phyloP scores from a whole-genome alignment of 202 grass and related monocot species.

The Zoysia matrella region DNA sequence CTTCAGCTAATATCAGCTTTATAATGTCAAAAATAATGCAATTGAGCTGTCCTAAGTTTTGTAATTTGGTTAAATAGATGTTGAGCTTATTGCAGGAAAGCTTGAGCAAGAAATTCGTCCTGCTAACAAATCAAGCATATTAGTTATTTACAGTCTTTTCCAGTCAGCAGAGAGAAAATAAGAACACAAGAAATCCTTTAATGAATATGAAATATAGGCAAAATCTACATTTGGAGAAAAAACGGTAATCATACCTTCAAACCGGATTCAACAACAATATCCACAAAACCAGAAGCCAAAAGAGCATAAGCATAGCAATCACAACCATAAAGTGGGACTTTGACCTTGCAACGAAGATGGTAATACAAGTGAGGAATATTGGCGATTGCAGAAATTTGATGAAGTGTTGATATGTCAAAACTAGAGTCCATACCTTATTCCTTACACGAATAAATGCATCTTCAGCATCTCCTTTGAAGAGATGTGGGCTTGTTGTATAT shows the following conservation, averaged over 20 bases:
- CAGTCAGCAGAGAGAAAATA: not conserved
- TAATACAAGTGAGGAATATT: constrained; percentile 11
- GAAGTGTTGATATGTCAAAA: not conserved
- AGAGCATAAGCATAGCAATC: constrained; percentile 99
- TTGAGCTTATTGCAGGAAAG: not conserved
- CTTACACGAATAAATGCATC: constrained; percentile 83
- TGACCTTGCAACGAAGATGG: constrained; percentile 60
- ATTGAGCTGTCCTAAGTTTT: not conserved
- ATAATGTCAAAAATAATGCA: not conserved
- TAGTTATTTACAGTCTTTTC: not conserved
- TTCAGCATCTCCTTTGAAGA: constrained; percentile 78
- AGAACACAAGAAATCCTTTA: not conserved
- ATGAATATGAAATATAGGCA: not conserved
- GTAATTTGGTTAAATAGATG: not conserved
- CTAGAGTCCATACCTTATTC: constrained; percentile 55
- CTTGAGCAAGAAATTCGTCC: not conserved
- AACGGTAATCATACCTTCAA: constrained; percentile 66
- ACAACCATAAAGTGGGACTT: constrained; percentile 95
- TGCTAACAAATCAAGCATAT: not conserved
- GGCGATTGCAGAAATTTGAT: not conserved
- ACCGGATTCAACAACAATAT: constrained; percentile 92
- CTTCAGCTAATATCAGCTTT: not conserved
- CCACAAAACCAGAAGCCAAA: constrained; percentile 85
- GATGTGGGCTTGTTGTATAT: constrained; percentile 95
- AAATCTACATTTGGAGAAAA: not conserved